Base-by-base conservation (phyloP, 129 eudicot genomes). In the Lactuca sativa region DNA sequence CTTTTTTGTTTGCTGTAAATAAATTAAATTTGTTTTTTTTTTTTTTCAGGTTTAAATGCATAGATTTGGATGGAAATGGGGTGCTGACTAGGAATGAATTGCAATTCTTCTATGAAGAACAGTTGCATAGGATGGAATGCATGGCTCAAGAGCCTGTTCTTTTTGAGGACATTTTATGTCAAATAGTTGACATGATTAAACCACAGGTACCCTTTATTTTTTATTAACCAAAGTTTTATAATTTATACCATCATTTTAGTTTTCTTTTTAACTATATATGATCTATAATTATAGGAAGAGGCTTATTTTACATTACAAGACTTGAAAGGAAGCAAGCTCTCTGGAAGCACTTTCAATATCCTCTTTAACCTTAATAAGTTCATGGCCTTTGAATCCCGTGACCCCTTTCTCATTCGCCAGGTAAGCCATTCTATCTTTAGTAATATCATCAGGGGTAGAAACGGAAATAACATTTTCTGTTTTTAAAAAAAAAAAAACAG, bases 381-480 rank as follows among this genome's bases (percentile, higher is more conserved):
- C 70, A 86, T 86, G 88, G 88, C 92, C 15, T 86, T 80, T 72
- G 92, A 86, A 86, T 83, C 82, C 66, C 92, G 88, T 51, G 88
- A 86, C 58, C 92, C 92, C 7, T 86, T 86, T 49, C 88, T 86
- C 58, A 86, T 86, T 72, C 92, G 92, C 55, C 92, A 83, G 86
- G 92, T 75, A 66, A 4, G 21, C 54, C 58, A 17, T 34, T 14
- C 16, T 18, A 6, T 9, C 37, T 25, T 13, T 12, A 21, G 9
- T 66, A 68, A 10, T 71, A 6, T 56, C 10, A 40, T 14, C 13
- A 30, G 2, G 33, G 63, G 62, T 67, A 15, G 40, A 12, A 67
- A 67, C 9, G 6, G 51, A 52, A 68, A 33, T 68, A 55, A 44
- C 33, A 7, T 61, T 67, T 36, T 74, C 57, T n/a, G n/a, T n/a